Base-by-base conservation (phyloP, 2,329 filamentous ascomycete species). In the Eutypa lata region DNA sequence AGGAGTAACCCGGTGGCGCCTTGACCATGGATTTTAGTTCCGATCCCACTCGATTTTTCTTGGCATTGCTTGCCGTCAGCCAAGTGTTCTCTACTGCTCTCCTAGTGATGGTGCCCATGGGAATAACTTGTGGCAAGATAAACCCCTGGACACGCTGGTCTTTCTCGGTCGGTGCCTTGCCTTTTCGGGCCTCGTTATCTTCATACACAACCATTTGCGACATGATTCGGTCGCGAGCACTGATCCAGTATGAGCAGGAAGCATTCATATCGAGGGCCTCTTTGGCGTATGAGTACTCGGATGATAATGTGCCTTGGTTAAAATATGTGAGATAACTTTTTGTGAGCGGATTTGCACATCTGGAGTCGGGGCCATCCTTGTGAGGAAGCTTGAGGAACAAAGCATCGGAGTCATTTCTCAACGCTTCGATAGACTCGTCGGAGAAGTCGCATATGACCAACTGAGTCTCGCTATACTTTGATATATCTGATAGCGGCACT, bases 221-320 rank as follows among this genome's bases (percentile, higher is more conserved):
- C 79, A 77, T 93, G 71, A 99, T 99, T 48, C 94, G 81, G 65
- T 96, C 91, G 56, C 94, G 83, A 16, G 94, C 92, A 64, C 91
- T 96, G 62, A 99, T 97, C 94, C 95, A 99, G 71, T 99, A 99
- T 1, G 93, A 97, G 68, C 95, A 99, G 0, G 91, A 96, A 0
- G 94, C 91, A 63, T 99, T 99, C 94, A 99, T 99, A 62, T 97
- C 89, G 43, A 99, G 76, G 0, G 95, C 94, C 68, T 96, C 91
- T 66, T 95, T 97, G 0, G 94, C 94, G 64, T 97, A 93, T 0
- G 85, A 69, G 64, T 88, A 97, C 68, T 96, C 88, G 0, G 93
- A 97, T 0, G 90, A 90, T 3, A 99, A 75, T 0, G 82, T 90
- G 0, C 91, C 93, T 35, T 89, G 89, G 64, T 99, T 94, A 64